These are phyloP conservation scores for Dendrobium nobile DNA, from an alignment of 106 monocot species.

Conservation along the genomic window DNA sequence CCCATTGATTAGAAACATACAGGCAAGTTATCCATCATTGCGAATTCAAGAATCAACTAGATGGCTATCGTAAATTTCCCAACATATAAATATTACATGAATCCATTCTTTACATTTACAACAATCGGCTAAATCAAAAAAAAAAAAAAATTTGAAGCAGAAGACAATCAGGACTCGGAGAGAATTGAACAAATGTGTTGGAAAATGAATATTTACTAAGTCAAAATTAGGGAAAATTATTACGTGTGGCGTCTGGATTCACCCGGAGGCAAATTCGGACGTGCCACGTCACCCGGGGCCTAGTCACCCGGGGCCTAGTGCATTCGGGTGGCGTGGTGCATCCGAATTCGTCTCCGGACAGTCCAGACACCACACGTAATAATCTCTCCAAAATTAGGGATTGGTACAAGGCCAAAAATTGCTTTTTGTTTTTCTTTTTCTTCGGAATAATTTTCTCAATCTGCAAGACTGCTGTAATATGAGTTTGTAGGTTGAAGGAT, in stretches of 20 bases:
- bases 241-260: no score
- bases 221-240: not conserved
- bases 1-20: no score
- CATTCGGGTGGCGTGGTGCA: no score
- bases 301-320: no score
- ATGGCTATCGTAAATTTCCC: no score
- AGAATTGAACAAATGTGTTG: not conserved
- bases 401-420: conserved; percentile 3
- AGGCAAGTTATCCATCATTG: no score
- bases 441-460: conserved; percentile 34
- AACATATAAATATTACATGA: not conserved
- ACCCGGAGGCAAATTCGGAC: no score
- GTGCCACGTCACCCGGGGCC: no score
- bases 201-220: not conserved
- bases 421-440: conserved; percentile 1
- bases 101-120: not conserved
- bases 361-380: no score
- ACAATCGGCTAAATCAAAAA: not conserved
- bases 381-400: not conserved
- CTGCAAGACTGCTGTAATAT: conserved; percentile 68
- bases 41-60: no score
- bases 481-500: conserved; percentile 52
- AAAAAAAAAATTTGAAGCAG: not conserved
- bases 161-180: not conserved
- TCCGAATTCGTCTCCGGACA: no score